Evolutionary conservation across 768 basidiomycete genomes (phyloP), one percentile per base, ranked within the genome.

Genomic region (Mrakia gelida): DNA sequence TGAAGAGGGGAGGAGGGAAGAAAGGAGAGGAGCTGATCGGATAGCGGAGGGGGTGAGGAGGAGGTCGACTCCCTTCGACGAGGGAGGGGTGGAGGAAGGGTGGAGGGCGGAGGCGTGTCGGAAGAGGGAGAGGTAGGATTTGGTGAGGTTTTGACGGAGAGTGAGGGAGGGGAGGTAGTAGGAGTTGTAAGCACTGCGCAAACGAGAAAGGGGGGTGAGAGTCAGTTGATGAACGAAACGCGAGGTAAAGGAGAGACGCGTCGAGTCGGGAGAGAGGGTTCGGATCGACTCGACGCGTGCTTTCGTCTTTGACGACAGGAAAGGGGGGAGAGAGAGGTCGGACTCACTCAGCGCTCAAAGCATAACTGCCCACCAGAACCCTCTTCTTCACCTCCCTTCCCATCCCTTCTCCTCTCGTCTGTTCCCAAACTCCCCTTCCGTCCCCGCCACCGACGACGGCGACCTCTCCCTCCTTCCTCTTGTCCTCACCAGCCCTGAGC

Each of bases 91-190:
- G 2, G 10, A 38, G 0, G 49, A 62, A 43, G 38, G 71, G 8
- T 61, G 54, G 61, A 52, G 34, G 61, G 43, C 87, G 86, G 67
- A 88, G 3, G 88, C 86, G 2, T 88, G 83, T 0, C 86, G 85
- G 85, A 98, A 95, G 52, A 91, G 88, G 9, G 74, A 54, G 32
- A 75, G 63, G 45, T 75, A 75, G 13, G 78, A 75, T 16, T 87
- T 81, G 77, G 89, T 88, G 73, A 99, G 86, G 11, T 88, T 85
- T 71, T 88, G 87, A 1, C 96, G 90, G 15, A 98, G 88, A 45
- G 90, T 88, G 80, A 94, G 91, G 0, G 96, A 95, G 86, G 96
- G 94, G 8, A 98, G 87, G 83, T 94, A 99, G 84, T 96, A 98
- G 82, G 96, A 98, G 85, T 98, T 92, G 82, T 95, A 98, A n/a